Base-by-base conservation (phyloP, 78 protist genomes). In the Anaeramoeba flamelloides region DNA sequence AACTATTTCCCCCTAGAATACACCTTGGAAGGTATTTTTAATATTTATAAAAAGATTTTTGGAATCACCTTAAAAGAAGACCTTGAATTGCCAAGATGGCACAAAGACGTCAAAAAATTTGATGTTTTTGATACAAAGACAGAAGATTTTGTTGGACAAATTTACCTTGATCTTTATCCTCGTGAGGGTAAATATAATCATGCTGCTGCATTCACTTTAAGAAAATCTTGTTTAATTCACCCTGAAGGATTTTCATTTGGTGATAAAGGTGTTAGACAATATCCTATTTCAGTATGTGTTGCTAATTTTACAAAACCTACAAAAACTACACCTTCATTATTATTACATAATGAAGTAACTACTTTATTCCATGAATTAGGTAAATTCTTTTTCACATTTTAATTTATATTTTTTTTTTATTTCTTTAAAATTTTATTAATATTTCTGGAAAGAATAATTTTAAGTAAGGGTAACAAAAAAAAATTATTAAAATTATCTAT, bases 101-200 rank as follows among this genome's bases (percentile, higher is more conserved):
- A n/a, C 76, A 69, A 17, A 0, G 89, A 80, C 22, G 83, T 74
- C 0, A 2, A 1, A 32, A 30, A 26, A 53, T 53, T 53, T 53
- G 69, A 53, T 26, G 17, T 53, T 53, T 2, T 0, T 41, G 85
- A 84, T 38, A 1, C 39, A 0, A 85, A 0, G 12, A 34, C 76
- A 3, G 36, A 69, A 36, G 78, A 74, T 34, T 33, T 84, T n/a
- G 3, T 75, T 22, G 92, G 92, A 22, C n/a, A 76, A 22, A 79
- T 87, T 80, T 85, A 81, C 69, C 77, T 89, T n/a, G 92, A 89
- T 69, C 41, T 89, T 69, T 81, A 77, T 80, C 91, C 92, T 38
- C 79, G 92, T 32, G 91, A 87, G 12, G 81, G 41, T 8, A 1
- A 1, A 75, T 1, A 0, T 79, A 0, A 1, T 26, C 69, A n/a